Conservation (phyloP, 768 basidiomycete species). For the Candolleomyces efflorescens region DNA sequence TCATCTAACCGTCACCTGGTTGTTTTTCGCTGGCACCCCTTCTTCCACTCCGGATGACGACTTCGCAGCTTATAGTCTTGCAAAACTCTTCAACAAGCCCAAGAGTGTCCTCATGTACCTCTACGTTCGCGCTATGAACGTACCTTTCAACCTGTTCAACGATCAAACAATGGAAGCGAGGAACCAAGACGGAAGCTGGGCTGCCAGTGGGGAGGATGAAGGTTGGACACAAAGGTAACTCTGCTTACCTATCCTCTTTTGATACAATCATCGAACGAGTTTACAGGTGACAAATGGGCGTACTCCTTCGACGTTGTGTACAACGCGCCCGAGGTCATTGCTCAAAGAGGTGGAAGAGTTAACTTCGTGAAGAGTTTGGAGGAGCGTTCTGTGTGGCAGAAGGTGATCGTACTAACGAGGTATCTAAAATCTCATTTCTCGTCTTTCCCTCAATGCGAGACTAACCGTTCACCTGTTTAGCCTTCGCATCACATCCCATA, state of each 20-base stretch:
- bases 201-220: constrained; percentile 57
- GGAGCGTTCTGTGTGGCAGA: constrained; percentile 60
- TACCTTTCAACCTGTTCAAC: constrained; percentile 68
- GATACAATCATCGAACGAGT: background rate
- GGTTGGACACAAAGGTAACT: constrained; percentile 81
- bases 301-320: constrained; percentile 81
- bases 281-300: constrained; percentile 48
- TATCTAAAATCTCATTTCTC: constrained; percentile 9
- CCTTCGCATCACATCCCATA: constrained; percentile 87
- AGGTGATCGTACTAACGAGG: constrained; percentile 83
- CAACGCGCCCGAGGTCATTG: constrained; percentile 58
- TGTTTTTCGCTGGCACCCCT: background rate
- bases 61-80: constrained; percentile 65
- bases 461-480: no score
- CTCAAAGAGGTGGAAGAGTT: constrained; percentile 58
- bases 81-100: constrained; percentile 46
- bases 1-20: background rate
- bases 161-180: constrained; percentile 72
- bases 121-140: constrained; percentile 47
- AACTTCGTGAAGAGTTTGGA: constrained; percentile 67
- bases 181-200: constrained; percentile 65
- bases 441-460: no score
- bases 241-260: background rate
- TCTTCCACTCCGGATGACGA: constrained; percentile 57
- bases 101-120: constrained; percentile 44